Evolutionary conservation across 768 basidiomycete species (phyloP), one percentile per base, ranked within the genome.

Genomic region (Leucosporidium scottii): DNA sequence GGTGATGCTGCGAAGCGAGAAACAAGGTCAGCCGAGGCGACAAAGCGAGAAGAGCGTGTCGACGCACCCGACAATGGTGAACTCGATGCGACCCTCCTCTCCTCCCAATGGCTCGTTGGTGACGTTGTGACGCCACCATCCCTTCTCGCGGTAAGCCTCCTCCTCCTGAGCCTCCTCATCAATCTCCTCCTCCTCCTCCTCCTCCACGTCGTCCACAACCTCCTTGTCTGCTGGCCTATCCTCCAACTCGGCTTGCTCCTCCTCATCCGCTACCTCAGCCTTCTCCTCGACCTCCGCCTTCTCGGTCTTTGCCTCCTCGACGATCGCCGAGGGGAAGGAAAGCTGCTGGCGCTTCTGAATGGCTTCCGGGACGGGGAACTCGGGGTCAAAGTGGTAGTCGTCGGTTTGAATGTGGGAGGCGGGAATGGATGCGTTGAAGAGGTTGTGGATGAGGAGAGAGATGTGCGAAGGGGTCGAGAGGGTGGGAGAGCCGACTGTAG

Each of bases 21-120:
- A 4, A 62, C n/a, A 10, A 8, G 4, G 47, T 61, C 48, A 69
- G 62, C 2, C 1, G 0, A 21, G 28, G n/a, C n/a, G n/a, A n/a
- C n/a, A n/a, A n/a, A n/a, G n/a, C n/a, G n/a, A n/a, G n/a, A n/a
- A n/a, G n/a, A n/a, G n/a, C n/a, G n/a, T n/a, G 2, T 21, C 27
- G 15, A 65, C 64, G 31, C 34, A 71, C 66, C 80, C 82, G 50
- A 87, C 81, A 73, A 86, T 88, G 15, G 82, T 82, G 65, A 85
- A 81, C 68, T 85, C 82, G 55, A 81, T 69, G 1, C 75, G 75
- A 25, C 79, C 79, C 5, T 75, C 77, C 2, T 70, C 72, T 13
- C 78, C 79, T 3, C 81, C 81, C 1, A 81, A 62, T 1, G 78
- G 72, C 70, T 78, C 77, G 4, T 79, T 77, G n/a, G 77, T 76